Conservation (phyloP, 108 stramenopile species). For the Fragilaria crotonensis region DNA sequence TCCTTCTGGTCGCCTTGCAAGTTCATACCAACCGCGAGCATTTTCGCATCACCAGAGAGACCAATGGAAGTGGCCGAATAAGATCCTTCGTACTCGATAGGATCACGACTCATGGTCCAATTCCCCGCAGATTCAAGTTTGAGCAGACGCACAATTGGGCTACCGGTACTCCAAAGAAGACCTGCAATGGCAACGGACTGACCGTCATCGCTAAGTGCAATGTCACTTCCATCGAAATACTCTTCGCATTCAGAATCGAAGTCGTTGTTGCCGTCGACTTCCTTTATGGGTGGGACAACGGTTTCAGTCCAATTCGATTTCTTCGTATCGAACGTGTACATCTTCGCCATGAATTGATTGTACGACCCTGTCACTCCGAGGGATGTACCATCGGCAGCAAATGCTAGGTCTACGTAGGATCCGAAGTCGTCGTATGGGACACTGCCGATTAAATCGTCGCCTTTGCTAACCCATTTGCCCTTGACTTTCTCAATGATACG, state of each 20-base stretch:
- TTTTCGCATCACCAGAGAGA: slow-evolving; percentile 10
- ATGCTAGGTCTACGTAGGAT: background rate
- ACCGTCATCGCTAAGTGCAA: slow-evolving; percentile 9
- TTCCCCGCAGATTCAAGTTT: slow-evolving; percentile 5
- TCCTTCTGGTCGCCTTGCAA: slow-evolving; percentile 17
- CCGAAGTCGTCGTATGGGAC: slow-evolving; percentile 12
- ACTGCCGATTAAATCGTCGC: slow-evolving; percentile 14
- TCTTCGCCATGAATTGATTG: slow-evolving; percentile 8
- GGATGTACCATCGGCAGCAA: slow-evolving; percentile 5
- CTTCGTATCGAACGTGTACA: slow-evolving; percentile 8
- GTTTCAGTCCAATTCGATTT: slow-evolving; percentile 16
- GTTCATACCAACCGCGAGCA: slow-evolving; percentile 33
- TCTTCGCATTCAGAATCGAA: slow-evolving; percentile 4
- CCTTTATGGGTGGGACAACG: slow-evolving; percentile 4
- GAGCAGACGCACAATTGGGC: slow-evolving; percentile 16
- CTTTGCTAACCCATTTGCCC: slow-evolving; percentile 8
- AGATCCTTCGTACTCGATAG: background rate
- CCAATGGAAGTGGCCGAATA: background rate
- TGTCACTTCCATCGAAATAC: slow-evolving; percentile 3
- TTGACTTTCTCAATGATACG: slow-evolving; percentile 2
- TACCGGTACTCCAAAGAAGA: background rate
- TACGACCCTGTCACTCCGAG: slow-evolving; percentile 11
- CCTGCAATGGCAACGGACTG: slow-evolving; percentile 7
- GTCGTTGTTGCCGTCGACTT: slow-evolving; percentile 1
- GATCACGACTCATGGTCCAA: slow-evolving; percentile 3